Evolutionary conservation across 345 rosid species (phyloP).

Genomic region (Firmiana major): DNA sequence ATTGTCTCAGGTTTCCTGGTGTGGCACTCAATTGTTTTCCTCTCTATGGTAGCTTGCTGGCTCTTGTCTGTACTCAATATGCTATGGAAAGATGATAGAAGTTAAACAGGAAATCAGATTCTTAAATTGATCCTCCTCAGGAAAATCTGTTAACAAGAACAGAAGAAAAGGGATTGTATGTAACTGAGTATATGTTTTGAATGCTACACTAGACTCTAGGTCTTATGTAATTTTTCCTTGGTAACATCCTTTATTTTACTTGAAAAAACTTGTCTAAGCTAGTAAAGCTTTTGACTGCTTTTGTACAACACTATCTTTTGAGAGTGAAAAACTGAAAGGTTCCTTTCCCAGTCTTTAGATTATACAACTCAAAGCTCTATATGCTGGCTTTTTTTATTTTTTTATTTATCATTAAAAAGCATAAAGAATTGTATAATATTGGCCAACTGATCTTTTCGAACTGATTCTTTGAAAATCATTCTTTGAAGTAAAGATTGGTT

Average conservation of each 20-base stretch:
- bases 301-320: background rate
- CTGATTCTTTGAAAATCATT: no score
- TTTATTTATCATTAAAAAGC: no score
- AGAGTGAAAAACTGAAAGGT: background rate
- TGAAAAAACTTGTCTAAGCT: background rate
- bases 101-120: background rate
- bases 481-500: no score
- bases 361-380: background rate
- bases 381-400: background rate
- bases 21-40: background rate
- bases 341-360: background rate
- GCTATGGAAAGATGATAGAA: background rate
- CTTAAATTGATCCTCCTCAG: background rate
- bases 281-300: constrained; percentile 7
- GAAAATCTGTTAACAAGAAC: background rate
- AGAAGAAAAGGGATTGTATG: background rate
- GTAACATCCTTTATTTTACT: background rate
- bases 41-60: background rate
- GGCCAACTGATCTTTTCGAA: no score
- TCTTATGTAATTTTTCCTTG: background rate
- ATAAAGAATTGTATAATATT: background rate
- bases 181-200: background rate
- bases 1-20: background rate
- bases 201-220: background rate
- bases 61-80: background rate